Percentiles rank a stretch among this genome's conserved stretches.
Conservation (phyloP, 768 basidiomycete species). For the Tephrocybe sp. region DNA sequence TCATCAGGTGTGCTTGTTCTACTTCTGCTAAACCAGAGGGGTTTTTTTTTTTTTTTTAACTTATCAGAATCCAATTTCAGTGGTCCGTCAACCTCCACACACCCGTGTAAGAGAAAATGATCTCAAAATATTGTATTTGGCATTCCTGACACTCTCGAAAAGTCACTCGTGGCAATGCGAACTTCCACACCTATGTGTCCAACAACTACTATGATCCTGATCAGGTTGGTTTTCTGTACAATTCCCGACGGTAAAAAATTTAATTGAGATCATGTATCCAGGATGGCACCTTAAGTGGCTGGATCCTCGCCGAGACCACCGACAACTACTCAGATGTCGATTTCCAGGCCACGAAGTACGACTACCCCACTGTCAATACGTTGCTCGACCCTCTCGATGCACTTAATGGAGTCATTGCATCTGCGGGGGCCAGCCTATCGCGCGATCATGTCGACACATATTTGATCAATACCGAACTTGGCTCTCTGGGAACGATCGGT, state of each 20-base stretch:
- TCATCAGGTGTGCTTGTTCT: constrained; percentile 30
- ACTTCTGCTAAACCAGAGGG: not conserved
- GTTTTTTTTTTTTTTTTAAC: not conserved
- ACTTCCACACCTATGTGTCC: constrained; percentile 33
- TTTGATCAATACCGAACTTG: constrained; percentile 30
- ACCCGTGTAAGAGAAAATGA: constrained; percentile 26
- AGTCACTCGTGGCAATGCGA: constrained; percentile 34
- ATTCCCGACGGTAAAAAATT: too few species aligned
- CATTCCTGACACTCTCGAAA: too few species aligned
- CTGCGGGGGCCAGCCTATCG: constrained; percentile 30
- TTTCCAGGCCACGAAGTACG: constrained; percentile 26
- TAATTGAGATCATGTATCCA: constrained; percentile 1
- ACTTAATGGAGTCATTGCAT: constrained; percentile 24
- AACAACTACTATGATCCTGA: constrained; percentile 33
- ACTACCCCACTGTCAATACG: constrained; percentile 27
- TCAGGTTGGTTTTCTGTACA: constrained; percentile 13
- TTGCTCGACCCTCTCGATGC: constrained; percentile 29
- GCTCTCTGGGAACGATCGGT: constrained; percentile 29
- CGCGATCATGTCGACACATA: constrained; percentile 30
- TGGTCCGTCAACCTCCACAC: constrained; percentile 28
- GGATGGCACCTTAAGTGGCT: constrained; percentile 29
- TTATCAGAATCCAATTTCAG: constrained; percentile 9
- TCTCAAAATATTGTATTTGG: not conserved
- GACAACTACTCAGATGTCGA: constrained; percentile 31
- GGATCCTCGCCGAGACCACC: constrained; percentile 23